Conservation (phyloP, 2,329 filamentous ascomycete genomes). For the Talaromyces rugulosus region DNA sequence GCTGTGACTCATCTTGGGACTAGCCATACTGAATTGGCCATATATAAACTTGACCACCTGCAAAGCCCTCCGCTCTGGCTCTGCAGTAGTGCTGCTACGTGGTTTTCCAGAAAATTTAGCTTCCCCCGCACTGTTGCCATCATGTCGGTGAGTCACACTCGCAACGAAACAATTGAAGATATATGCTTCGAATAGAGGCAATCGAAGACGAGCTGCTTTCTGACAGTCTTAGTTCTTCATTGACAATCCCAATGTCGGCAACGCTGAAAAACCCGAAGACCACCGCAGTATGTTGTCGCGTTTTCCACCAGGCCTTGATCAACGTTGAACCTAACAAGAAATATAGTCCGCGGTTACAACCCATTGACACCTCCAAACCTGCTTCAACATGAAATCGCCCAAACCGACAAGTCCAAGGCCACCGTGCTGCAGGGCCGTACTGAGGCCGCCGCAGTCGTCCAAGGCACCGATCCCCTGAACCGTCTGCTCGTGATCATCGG, state of each 20-base stretch:
- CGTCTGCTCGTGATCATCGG: constrained; percentile 77
- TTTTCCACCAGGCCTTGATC: not conserved
- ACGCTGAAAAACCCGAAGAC: constrained; percentile 69
- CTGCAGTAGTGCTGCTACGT: not conserved
- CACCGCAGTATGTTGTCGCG: constrained; percentile 64
- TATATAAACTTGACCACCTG: not conserved
- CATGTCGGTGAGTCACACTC: constrained; percentile 2
- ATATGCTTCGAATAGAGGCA: too few relatives aligned
- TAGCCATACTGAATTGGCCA: not conserved
- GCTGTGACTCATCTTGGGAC: not conserved
- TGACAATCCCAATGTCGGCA: constrained; percentile 73
- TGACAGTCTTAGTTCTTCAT: constrained; percentile 61
- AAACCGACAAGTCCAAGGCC: constrained; percentile 38
- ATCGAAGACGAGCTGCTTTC: not conserved
- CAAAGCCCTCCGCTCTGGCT: not conserved
- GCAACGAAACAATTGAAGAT: not conserved
- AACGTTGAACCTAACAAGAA: not conserved
- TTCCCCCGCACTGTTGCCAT: not conserved
- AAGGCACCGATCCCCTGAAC: constrained; percentile 53
- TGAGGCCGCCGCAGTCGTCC: constrained; percentile 59
- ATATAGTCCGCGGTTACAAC: constrained; percentile 78
- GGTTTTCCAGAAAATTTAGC: not conserved
- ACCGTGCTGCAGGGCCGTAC: constrained; percentile 58
- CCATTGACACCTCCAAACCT: constrained; percentile 89
- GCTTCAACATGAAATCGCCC: constrained; percentile 84